phyloP scores from a whole-genome alignment of 345 rosid species.

The Cardamine resedifolia region DNA sequence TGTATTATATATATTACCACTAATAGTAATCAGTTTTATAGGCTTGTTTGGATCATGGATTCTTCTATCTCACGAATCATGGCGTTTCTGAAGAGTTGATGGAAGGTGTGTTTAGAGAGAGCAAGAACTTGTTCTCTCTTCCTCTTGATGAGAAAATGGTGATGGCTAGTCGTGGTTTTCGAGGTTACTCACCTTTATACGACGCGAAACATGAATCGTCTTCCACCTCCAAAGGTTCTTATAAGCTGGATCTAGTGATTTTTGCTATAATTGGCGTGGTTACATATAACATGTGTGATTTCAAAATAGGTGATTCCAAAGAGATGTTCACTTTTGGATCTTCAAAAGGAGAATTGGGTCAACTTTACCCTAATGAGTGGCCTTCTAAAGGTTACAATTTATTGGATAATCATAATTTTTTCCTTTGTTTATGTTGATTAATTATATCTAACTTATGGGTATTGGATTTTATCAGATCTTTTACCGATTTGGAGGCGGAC shows the following conservation, averaged over 20 bases:
- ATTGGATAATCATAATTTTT: background rate
- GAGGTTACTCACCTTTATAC: constrained; percentile 68
- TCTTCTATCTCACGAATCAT: constrained; percentile 86
- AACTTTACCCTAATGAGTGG: constrained; percentile 61
- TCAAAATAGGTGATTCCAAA: constrained; percentile 56
- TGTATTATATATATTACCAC: background rate
- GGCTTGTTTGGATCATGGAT: constrained; percentile 80
- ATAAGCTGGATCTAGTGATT: background rate
- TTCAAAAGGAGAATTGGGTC: constrained; percentile 33
- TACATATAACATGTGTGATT: background rate
- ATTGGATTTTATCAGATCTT: constrained; percentile 47
- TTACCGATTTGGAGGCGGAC: constrained; percentile 65
- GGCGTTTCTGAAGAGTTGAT: constrained; percentile 64
- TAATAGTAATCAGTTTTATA: constrained; percentile 17
- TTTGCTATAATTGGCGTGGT: no score
- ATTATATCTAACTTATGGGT: constrained; percentile 13
- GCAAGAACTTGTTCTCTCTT: constrained; percentile 66
- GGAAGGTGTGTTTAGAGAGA: constrained; percentile 47
- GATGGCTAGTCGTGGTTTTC: constrained; percentile 42
- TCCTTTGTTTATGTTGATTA: background rate
- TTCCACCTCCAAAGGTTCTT: constrained; percentile 17
- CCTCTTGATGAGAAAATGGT: constrained; percentile 60
- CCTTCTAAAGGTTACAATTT: constrained; percentile 61
- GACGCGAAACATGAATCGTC: constrained; percentile 44
- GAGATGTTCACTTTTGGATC: constrained; percentile 79